Percentiles rank a stretch among this genome's conserved stretches.
These are phyloP conservation scores for Phylloporus sp. DNA, from an alignment of 768 basidiomycete species.

Conservation along the genomic window DNA sequence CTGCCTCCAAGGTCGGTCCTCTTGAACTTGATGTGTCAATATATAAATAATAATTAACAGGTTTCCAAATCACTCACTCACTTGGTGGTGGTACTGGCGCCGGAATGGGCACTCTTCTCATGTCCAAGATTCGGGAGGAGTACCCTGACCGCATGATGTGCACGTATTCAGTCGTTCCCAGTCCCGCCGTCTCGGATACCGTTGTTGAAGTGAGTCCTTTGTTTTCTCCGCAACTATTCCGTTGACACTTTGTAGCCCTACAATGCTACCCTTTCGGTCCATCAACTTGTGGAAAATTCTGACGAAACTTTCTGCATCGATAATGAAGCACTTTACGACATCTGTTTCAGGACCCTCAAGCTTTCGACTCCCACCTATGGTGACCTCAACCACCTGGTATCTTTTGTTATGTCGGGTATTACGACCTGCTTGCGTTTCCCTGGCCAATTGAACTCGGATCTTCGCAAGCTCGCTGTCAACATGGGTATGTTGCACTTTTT, in stretches of 20 bases:
- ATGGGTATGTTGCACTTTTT: constrained; percentile 64
- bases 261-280: constrained; percentile 97
- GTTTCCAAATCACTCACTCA: constrained; percentile 99
- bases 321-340: constrained; percentile 98
- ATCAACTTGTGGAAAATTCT: constrained; percentile 99
- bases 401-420: constrained; percentile 97
- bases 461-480: constrained; percentile 98
- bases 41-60: constrained; percentile 34
- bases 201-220: constrained; percentile 75
- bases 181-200: constrained; percentile 97
- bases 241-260: constrained; percentile 63
- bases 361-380: constrained; percentile 94
- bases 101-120: constrained; percentile 98
- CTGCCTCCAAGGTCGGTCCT: constrained; percentile 81
- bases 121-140: constrained; percentile 98
- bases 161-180: constrained; percentile 97
- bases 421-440: constrained; percentile 99
- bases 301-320: constrained; percentile 99
- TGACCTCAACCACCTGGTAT: constrained; percentile 97
- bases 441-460: constrained; percentile 98
- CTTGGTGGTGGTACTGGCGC: constrained; percentile 99
- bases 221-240: background rate
- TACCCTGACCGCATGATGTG: constrained; percentile 99
- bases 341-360: constrained; percentile 98
- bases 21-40: background rate